Evolutionary conservation across 257 asterid species (phyloP).

Genomic region (Verbena officinalis): DNA sequence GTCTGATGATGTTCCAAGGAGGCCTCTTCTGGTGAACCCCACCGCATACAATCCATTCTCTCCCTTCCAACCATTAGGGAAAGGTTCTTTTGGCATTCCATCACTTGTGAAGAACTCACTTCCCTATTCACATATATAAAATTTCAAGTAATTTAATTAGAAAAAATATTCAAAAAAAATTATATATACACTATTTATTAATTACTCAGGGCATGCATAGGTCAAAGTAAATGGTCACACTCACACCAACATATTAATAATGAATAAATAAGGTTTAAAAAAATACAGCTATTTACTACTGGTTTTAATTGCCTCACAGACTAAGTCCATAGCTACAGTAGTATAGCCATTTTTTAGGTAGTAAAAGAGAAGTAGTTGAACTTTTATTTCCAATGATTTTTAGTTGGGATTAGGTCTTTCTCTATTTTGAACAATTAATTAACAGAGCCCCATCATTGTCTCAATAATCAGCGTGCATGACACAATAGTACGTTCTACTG

Average conservation of each 20-base stretch:
- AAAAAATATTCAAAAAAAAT: neutral
- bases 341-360: neutral
- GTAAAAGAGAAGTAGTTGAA: slow-evolving; percentile 31
- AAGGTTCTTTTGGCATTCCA: slow-evolving; percentile 78
- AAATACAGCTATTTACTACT: slow-evolving; percentile 6
- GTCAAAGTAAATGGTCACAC: slow-evolving; percentile 17
- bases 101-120: slow-evolving; percentile 69
- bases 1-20: slow-evolving; percentile 75
- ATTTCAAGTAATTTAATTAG: no score
- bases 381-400: slow-evolving; percentile 2
- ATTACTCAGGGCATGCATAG: neutral
- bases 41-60: slow-evolving; percentile 78
- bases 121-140: slow-evolving; percentile 38
- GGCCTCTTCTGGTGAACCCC: slow-evolving; percentile 88
- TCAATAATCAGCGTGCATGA: slow-evolving; percentile 69
- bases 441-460: slow-evolving; percentile 70
- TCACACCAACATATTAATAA: slow-evolving; percentile 12
- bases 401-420: neutral
- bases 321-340: slow-evolving; percentile 12
- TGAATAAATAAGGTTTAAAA: neutral
- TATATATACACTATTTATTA: no score
- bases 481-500: slow-evolving; percentile 1
- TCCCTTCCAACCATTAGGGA: slow-evolving; percentile 94
- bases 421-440: neutral
- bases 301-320: slow-evolving; percentile 23